These are phyloP conservation scores for Wickerhamomyces sydowiorum DNA, from an alignment of 805 yeast genomes.

Conservation along the genomic window DNA sequence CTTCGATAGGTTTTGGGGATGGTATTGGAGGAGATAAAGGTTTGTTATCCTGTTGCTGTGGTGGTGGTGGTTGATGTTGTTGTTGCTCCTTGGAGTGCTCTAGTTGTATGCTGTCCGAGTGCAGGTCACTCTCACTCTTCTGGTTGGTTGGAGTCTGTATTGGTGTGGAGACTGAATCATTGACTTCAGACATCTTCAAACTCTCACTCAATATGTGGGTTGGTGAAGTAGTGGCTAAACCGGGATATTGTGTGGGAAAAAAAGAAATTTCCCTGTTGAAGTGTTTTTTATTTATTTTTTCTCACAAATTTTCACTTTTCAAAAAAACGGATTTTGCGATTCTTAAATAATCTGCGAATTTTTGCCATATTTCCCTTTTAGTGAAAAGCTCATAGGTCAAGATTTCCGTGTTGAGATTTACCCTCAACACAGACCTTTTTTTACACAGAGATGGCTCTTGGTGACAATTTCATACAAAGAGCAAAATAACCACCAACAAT, in stretches of 20 bases:
- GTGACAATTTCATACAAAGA: too few relatives aligned
- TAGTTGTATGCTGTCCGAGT: neutral
- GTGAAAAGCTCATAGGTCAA: neutral
- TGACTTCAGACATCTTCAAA: slow-evolving; percentile 5
- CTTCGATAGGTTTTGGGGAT: slow-evolving; percentile 33
- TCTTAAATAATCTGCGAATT: slow-evolving; percentile 5
- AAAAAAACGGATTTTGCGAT: slow-evolving; percentile 6
- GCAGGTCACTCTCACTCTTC: neutral
- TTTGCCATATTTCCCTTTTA: neutral
- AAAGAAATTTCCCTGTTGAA: slow-evolving; percentile 2
- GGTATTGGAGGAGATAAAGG: slow-evolving; percentile 42
- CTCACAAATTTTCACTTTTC: neutral
- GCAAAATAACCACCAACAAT: too few relatives aligned
- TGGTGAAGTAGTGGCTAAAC: neutral
- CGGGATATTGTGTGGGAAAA: neutral
- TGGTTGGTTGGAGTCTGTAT: slow-evolving; percentile 7
- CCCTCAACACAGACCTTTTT: neutral
- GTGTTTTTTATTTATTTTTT: neutral
- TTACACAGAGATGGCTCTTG: too few relatives aligned
- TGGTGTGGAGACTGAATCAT: slow-evolving; percentile 9
- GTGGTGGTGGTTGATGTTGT: slow-evolving; percentile 11
- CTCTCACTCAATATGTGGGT: too few relatives aligned
- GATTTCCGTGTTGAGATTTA: neutral
- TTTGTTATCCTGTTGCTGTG: slow-evolving; percentile 17
- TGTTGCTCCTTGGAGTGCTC: neutral